These are phyloP conservation scores for Phylloporus sp. DNA, from an alignment of 768 basidiomycete species.

Conservation along the genomic window DNA sequence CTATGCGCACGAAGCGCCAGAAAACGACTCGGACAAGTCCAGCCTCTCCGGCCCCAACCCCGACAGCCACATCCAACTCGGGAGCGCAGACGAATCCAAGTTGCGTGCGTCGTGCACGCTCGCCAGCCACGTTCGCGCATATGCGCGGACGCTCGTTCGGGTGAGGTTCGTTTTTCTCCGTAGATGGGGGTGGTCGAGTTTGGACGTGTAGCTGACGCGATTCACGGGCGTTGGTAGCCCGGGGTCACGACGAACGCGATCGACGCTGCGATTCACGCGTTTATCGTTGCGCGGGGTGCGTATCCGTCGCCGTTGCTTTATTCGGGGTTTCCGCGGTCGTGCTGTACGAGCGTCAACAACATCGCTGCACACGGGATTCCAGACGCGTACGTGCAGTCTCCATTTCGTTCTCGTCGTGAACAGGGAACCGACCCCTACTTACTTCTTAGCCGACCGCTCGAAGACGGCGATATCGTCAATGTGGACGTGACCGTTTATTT, in stretches of 20 bases:
- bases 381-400: no score
- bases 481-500: slow-evolving; percentile 82
- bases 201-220: neutral
- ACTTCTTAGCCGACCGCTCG: slow-evolving; percentile 79
- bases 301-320: slow-evolving; percentile 88
- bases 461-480: slow-evolving; percentile 83
- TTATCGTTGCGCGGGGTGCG: slow-evolving; percentile 60
- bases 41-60: no score
- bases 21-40: no score
- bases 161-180: no score
- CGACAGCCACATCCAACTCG: slow-evolving; percentile 45
- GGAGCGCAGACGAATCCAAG: slow-evolving; percentile 46
- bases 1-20: slow-evolving; percentile 46
- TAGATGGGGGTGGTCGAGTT: neutral
- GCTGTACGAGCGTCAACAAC: slow-evolving; percentile 77
- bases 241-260: slow-evolving; percentile 72
- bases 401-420: no score
- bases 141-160: slow-evolving; percentile 49
- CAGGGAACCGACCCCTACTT: no score
- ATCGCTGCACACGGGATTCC: slow-evolving; percentile 86
- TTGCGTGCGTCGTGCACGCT: slow-evolving; percentile 52
- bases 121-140: slow-evolving; percentile 53
- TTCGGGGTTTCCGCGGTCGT: slow-evolving; percentile 46
- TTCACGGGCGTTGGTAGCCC: slow-evolving; percentile 45
- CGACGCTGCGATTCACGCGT: slow-evolving; percentile 67